Base-by-base conservation (phyloP, 140 eudicot genomes). In the Bidens hawaiensis region DNA sequence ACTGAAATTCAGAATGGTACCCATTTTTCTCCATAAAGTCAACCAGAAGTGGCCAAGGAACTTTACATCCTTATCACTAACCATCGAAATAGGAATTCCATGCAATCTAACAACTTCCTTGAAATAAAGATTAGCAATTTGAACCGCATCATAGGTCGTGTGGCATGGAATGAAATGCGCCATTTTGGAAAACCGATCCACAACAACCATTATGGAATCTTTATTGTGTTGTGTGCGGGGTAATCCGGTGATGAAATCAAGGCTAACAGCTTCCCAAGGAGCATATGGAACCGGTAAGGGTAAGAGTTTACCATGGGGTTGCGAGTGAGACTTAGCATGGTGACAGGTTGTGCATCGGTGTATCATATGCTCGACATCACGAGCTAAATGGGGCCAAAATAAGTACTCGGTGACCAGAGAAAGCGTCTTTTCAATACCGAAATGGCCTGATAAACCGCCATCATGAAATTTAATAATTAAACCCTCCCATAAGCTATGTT, bases 171-270 rank as follows among this genome's bases (percentile, higher is more conserved):
- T n/a, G 3, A 41, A 41, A 12, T 62, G 68, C 3, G 30, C 68
- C 68, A 62, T 41, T 17, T 62, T 62, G 24, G 42, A 62, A 41
- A 62, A 62, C 4, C 56, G 52, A 49, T 49, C 28, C 8, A 49
- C 55, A 11, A 49, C 13, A 19, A 49, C 26, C 55, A 49, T 49
- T 9, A 62, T 43, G 17, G 50, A 62, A n/a, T 38, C 49, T 12
- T 59, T 30, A 5, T 38, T 17, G 25, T n/a, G 47, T 2, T 18
- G 5, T 12, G 47, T 59, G 8, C 36, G 34, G 1, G 60, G 33
- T 1, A 52, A 10, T 1, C 60, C 16, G 4, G 15, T 24, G 4
- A 52, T 24, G 14, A 52, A 52, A 15, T 52, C 60, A 9, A 52
- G 17, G 9, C 36, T 52, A 6, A 52, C 34, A 22, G 24, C 60